Percentiles rank a stretch among this genome's conserved stretches.
These are phyloP conservation scores for Epichloe gansuensis DNA, from an alignment of 2,329 filamentous ascomycete species.

Conservation along the genomic window DNA sequence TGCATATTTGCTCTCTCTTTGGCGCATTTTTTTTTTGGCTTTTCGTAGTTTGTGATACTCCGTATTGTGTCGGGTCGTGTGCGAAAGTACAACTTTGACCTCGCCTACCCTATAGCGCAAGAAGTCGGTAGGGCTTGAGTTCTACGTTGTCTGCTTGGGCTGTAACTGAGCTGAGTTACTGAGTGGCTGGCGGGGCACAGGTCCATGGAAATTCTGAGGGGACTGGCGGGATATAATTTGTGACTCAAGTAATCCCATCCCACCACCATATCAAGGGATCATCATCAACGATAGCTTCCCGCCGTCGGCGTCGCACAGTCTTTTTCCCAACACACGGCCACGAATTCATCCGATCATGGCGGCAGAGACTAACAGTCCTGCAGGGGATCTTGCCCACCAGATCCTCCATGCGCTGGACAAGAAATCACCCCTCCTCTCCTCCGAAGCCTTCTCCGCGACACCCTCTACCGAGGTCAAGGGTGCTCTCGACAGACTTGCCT, in stretches of 20 bases:
- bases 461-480: slow-evolving; percentile 65
- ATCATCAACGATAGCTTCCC: not conserved
- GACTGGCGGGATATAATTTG: not conserved
- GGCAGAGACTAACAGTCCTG: slow-evolving; percentile 21
- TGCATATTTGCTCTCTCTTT: not conserved
- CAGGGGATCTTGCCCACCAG: slow-evolving; percentile 47
- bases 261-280: not conserved
- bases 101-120: not conserved
- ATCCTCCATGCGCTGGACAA: slow-evolving; percentile 54
- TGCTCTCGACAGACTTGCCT: slow-evolving; percentile 72
- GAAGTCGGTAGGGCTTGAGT: not conserved
- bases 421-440: slow-evolving; percentile 52
- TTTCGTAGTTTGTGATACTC: not conserved
- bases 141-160: not conserved
- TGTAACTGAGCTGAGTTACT: not conserved
- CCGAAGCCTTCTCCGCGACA: slow-evolving; percentile 53
- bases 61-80: not conserved
- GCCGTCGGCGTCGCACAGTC: not conserved
- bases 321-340: not conserved
- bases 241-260: slow-evolving; percentile 3
- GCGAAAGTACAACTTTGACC: not conserved
- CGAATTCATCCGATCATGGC: slow-evolving; percentile 24
- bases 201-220: slow-evolving; percentile 4
- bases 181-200: slow-evolving; percentile 1
- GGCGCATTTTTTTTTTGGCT: not conserved